Base-by-base conservation (phyloP, 2,329 filamentous ascomycete species). In the Hymenoscyphus repandus region DNA sequence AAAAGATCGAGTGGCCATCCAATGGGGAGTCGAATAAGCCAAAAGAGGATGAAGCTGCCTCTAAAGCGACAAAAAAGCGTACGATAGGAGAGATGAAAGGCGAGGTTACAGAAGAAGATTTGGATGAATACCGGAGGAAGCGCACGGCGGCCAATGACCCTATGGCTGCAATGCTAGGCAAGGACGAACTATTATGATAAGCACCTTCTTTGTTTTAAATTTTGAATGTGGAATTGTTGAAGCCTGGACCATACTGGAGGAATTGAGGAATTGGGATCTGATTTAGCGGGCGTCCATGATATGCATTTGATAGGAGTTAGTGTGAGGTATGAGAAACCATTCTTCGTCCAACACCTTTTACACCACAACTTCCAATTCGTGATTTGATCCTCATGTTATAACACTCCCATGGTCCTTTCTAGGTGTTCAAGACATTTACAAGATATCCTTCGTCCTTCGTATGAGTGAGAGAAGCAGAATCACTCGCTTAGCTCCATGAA, bases 121-220 rank as follows among this genome's bases (percentile, higher is more conserved):
- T 96, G 72, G 91, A 96, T 51, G 83, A 86, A 53, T 96, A 95
- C 67, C 81, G 90, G 61, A 79, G 82, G 59, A 91, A 90, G 66
- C 77, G 85, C 57, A 79, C 82, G 46, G 82, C 81, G 27, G 82
- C 84, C 1, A 80, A 89, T 56, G 91, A 96, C 71, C 91, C 91
- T 0, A 96, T 96, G 91, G 88, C 89, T 1, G 83, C 82, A 5
- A 81, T 89, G 60, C 68, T 95, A 41, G 87, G 86, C 20, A 87
- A 82, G 65, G 86, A 90, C 64, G 82, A 88, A 61, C 66, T 87
- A 57, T 66, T 80, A 55, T 68, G 71, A 56, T 73, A 69, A 37
- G 7, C 22, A 27, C 22, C 22, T 7, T 27, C 22, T 27, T 27
- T 27, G 22, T 27, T 7, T 7, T 27, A 7, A 4, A 27, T 4